Conservation (phyloP, 768 basidiomycete species). For the Boletus coccyginus region DNA sequence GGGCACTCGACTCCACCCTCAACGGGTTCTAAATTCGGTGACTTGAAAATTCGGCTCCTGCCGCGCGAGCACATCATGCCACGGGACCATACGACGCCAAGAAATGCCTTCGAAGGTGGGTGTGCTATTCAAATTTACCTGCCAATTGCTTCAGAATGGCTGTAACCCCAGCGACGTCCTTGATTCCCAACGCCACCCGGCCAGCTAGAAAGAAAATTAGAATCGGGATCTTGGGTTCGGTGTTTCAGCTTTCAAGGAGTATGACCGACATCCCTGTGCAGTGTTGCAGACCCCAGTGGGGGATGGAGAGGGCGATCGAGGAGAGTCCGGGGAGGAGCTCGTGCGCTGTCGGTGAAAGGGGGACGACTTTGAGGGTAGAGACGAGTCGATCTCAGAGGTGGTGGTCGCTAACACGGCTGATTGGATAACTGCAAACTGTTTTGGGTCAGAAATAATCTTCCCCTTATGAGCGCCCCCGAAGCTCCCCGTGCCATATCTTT, state of each 20-base stretch:
- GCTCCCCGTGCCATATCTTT: constrained; percentile 17
- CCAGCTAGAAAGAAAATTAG: not conserved
- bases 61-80: no score
- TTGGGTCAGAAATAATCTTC: constrained; percentile 13
- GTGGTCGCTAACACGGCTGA: constrained; percentile 11
- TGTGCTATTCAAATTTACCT: not conserved
- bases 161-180: not conserved
- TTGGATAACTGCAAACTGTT: constrained; percentile 17
- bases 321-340: not conserved
- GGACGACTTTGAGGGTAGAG: not conserved
- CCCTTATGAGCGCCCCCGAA: constrained; percentile 12
- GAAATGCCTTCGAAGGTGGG: no score
- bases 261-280: not conserved
- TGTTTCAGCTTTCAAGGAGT: not conserved
- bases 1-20: no score
- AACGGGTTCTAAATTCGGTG: no score
- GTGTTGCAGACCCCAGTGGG: not conserved
- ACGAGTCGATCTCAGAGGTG: not conserved
- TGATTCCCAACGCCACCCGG: constrained; percentile 4
- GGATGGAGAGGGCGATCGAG: no score
- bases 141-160: not conserved
- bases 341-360: not conserved
- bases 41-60: no score
- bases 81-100: no score
- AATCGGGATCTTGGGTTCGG: not conserved